phyloP scores from a whole-genome alignment of 441 rosid species.

The Euphorbia schlechtendalii region DNA sequence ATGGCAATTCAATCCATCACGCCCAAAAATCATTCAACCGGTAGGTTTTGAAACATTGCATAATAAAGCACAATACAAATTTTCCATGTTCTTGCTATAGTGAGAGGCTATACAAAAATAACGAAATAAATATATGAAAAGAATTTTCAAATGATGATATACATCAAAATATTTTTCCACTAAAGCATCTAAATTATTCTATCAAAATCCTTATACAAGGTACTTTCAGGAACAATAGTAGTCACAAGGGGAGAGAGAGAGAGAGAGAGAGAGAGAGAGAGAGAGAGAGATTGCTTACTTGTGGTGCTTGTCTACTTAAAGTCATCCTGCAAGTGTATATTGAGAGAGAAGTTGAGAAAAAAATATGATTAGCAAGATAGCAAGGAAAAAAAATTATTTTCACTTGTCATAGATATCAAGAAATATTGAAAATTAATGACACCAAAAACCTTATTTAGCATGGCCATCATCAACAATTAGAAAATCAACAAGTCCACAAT shows the following conservation, averaged over 20 bases:
- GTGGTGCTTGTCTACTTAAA: slow-evolving; percentile 53
- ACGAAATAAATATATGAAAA: too few species aligned
- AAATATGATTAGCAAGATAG: slow-evolving; percentile 10
- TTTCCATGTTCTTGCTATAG: not conserved
- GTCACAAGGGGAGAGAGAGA: too few species aligned
- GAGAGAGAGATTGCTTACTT: slow-evolving; percentile 35
- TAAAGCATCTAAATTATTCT: not conserved
- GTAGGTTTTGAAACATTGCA: not conserved
- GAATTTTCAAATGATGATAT: not conserved
- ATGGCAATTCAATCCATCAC: not conserved
- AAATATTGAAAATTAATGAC: not conserved
- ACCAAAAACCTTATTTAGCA: not conserved
- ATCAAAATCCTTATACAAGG: not conserved
- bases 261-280: too few species aligned
- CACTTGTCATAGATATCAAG: slow-evolving; percentile 2
- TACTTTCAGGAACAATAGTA: not conserved
- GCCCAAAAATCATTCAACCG: not conserved
- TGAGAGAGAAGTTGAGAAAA: slow-evolving; percentile 12
- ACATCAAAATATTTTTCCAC: not conserved
- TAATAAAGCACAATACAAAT: not conserved
- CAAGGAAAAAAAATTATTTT: not conserved
- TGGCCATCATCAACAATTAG: not conserved
- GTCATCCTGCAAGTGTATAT: slow-evolving; percentile 51
- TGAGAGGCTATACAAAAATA: not conserved
- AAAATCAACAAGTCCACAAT: not conserved